Evolutionary conservation across 257 asterid genomes (phyloP), one percentile per base, ranked within the genome.

Genomic region (Capsicum baccatum): DNA sequence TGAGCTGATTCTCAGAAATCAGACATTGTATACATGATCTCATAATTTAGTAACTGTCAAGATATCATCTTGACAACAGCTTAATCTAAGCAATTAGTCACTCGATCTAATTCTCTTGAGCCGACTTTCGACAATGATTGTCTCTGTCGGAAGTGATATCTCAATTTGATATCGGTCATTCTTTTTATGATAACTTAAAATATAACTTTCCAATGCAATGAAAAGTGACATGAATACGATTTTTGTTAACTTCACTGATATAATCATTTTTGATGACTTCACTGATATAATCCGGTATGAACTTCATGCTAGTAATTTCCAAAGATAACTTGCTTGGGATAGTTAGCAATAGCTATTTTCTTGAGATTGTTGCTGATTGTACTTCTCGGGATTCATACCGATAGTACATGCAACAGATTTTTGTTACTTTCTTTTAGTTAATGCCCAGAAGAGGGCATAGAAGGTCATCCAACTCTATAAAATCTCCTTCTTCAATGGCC

Each of bases 401-500:
- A 44, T n/a, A 13, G 50, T 39, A 26, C 33, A 26, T 26, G 33
- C 33, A 26, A 26, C 33, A 26, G 33, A 26, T 26, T 26, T 26
- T 26, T 26, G 33, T 26, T 26, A 66, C 15, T 37, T 50, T 73
- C 63, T 10, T 76, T 85, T 83, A 88, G 85, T 70, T 87, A 78
- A 85, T 48, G 57, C 85, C 88, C 9, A 83, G 67, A 81, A 88
- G 89, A 5, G 89, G 89, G 83, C 81, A 81, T 10, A 83, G 74
- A 81, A 88, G 88, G 84, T 88, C 92, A 83, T 89, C 85, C 79
- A 89, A 64, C 89, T 89, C 92, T 33, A 89, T 57, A 80, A 74
- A 89, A 83, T 86, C 92, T 58, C 82, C 92, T 79, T 86, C 89
- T 50, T 62, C 39, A 67, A 86, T 80, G 50, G 84, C 85, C 62